phyloP scores from a whole-genome alignment of 192 early-diverging fungal genomes.

The Lobosporangium transversale region DNA sequence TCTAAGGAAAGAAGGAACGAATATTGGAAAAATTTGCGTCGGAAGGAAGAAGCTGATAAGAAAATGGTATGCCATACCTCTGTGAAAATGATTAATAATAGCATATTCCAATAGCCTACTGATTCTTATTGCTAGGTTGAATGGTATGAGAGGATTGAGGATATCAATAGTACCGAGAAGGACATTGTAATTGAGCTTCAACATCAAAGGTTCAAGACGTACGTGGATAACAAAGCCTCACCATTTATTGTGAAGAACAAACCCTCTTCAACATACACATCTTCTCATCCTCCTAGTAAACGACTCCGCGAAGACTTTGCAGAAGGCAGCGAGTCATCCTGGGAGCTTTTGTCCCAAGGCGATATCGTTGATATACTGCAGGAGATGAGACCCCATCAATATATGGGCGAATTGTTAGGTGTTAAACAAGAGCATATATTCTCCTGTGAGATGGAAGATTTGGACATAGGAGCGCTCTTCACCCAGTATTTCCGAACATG shows the following conservation, averaged over 20 bases:
- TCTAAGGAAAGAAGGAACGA: constrained; percentile 24
- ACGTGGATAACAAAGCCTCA: constrained; percentile 29
- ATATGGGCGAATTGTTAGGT: constrained; percentile 32
- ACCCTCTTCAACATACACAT: constrained; percentile 37
- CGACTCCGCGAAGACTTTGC: constrained; percentile 34
- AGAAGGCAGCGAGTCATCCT: constrained; percentile 41
- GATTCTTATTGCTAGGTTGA: constrained; percentile 18
- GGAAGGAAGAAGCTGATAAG: constrained; percentile 25
- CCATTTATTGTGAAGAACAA: constrained; percentile 31
- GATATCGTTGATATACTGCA: constrained; percentile 41
- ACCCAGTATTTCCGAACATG: constrained; percentile 32
- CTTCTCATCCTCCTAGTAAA: constrained; percentile 25
- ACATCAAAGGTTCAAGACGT: constrained; percentile 21
- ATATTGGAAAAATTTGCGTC: constrained; percentile 40
- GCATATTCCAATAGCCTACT: constrained; percentile 13
- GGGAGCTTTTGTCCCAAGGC: constrained; percentile 32
- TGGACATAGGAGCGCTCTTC: constrained; percentile 29
- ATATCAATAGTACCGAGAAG: constrained; percentile 27
- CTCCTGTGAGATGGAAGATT: constrained; percentile 34
- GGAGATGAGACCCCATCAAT: constrained; percentile 31
- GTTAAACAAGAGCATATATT: constrained; percentile 22
- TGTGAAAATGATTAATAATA: constrained; percentile 1
- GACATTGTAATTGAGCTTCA: constrained; percentile 36
- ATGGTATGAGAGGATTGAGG: constrained; percentile 27
- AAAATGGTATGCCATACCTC: constrained; percentile 23